Conservation (phyloP, 306 rosid genomes). For the Cicer arietinum region DNA sequence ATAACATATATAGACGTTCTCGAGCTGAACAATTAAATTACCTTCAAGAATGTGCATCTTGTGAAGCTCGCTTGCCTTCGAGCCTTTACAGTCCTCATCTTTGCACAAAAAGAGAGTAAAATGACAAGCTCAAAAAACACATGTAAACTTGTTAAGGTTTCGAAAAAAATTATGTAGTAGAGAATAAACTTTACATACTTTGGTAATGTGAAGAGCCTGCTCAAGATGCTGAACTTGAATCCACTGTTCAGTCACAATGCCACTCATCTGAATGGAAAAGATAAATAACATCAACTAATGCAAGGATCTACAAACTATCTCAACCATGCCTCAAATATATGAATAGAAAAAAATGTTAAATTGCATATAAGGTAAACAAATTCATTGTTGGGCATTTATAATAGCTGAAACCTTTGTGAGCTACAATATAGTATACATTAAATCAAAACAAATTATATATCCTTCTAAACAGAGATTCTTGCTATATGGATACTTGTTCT, state of each 20-base stretch:
- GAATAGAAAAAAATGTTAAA: conserved; percentile 17
- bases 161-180: conserved; percentile 8
- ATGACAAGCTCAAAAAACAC: conserved; percentile 33
- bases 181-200: conserved; percentile 56
- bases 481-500: not conserved
- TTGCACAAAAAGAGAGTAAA: conserved; percentile 35
- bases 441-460: conserved; percentile 13
- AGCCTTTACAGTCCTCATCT: conserved; percentile 64
- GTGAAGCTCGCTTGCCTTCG: conserved; percentile 49
- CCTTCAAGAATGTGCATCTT: conserved; percentile 78
- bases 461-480: conserved; percentile 1
- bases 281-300: conserved; percentile 44
- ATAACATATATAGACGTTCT: conserved; percentile 11
- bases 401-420: conserved; percentile 26
- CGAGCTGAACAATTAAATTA: conserved; percentile 42
- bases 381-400: conserved; percentile 8
- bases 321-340: conserved; percentile 13
- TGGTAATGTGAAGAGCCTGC: conserved; percentile 86
- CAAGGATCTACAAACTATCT: conserved; percentile 17
- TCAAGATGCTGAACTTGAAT: conserved; percentile 90
- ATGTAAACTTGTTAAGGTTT: conserved; percentile 34
- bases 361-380: conserved; percentile 39
- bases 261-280: conserved; percentile 66
- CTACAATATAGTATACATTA: conserved; percentile 19
- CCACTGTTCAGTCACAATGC: conserved; percentile 84